These are phyloP conservation scores for Cenchrus purpureus DNA, from an alignment of 176 grass and related monocot species.

Conservation along the genomic window DNA sequence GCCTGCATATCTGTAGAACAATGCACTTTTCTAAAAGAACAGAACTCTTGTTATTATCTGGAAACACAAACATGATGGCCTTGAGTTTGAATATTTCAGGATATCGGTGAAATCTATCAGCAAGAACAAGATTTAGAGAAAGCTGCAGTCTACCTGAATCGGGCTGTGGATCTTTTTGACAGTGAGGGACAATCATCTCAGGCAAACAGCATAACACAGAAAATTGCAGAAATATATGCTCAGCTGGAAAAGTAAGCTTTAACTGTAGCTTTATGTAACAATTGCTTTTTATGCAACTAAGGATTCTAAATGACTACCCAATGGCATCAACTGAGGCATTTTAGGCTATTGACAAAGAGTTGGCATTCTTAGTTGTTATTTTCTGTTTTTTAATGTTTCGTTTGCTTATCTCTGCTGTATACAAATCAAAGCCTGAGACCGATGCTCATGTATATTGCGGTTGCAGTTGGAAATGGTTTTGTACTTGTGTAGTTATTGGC, in stretches of 20 bases:
- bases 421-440: too few relatives aligned
- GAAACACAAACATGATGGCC: background rate
- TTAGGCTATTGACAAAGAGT: too few relatives aligned
- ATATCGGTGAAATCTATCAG: constrained; percentile 89
- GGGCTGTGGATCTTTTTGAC: constrained; percentile 84
- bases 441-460: too few relatives aligned
- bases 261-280: background rate
- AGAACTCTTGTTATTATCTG: background rate
- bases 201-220: constrained; percentile 76
- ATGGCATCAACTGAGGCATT: too few relatives aligned
- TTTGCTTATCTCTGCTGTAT: too few relatives aligned
- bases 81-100: constrained; percentile 60
- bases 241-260: constrained; percentile 86
- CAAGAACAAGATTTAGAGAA: constrained; percentile 88
- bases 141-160: constrained; percentile 70
- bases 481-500: too few relatives aligned
- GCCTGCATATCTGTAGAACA: background rate
- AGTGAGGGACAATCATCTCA: constrained; percentile 82
- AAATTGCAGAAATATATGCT: constrained; percentile 84
- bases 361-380: too few relatives aligned
- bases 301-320: background rate
- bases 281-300: background rate
- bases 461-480: too few relatives aligned
- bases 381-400: too few relatives aligned
- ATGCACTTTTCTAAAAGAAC: background rate